These are phyloP conservation scores for Penicillium sp. DNA, from an alignment of 2,329 filamentous ascomycete genomes.

Conservation along the genomic window DNA sequence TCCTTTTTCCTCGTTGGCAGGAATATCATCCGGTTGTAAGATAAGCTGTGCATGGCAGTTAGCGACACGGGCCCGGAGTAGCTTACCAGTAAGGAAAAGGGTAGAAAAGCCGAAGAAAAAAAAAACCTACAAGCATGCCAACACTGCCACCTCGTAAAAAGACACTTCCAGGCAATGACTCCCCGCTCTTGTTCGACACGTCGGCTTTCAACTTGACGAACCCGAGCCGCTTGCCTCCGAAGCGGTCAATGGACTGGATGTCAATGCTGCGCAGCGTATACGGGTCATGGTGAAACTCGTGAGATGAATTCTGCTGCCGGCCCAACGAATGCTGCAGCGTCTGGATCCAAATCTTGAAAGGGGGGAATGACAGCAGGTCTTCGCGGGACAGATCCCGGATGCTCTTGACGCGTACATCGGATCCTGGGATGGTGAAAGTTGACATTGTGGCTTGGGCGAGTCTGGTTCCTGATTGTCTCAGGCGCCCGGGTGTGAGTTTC, in stretches of 20 bases:
- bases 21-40: constrained; percentile 53
- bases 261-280: constrained; percentile 54
- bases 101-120: not conserved
- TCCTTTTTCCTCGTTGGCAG: constrained; percentile 36
- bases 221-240: constrained; percentile 49
- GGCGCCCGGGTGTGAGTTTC: not conserved
- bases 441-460: constrained; percentile 34
- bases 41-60: constrained; percentile 44
- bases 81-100: not conserved
- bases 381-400: constrained; percentile 44
- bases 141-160: constrained; percentile 60
- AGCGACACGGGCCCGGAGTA: not conserved
- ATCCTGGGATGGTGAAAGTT: constrained; percentile 41
- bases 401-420: constrained; percentile 42
- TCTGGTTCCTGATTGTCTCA: not conserved
- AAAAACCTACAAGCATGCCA: constrained; percentile 51
- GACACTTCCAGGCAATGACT: constrained; percentile 55
- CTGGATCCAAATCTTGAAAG: constrained; percentile 55
- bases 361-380: constrained; percentile 50
- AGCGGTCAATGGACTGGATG: constrained; percentile 56
- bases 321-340: constrained; percentile 50
- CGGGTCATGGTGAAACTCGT: constrained; percentile 53
- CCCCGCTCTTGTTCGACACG: constrained; percentile 52
- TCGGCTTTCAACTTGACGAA: constrained; percentile 57
- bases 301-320: constrained; percentile 44